These are phyloP conservation scores for Xenosphaeropsis pyriputrescens DNA, from an alignment of 2,329 filamentous ascomycete genomes.

Conservation along the genomic window DNA sequence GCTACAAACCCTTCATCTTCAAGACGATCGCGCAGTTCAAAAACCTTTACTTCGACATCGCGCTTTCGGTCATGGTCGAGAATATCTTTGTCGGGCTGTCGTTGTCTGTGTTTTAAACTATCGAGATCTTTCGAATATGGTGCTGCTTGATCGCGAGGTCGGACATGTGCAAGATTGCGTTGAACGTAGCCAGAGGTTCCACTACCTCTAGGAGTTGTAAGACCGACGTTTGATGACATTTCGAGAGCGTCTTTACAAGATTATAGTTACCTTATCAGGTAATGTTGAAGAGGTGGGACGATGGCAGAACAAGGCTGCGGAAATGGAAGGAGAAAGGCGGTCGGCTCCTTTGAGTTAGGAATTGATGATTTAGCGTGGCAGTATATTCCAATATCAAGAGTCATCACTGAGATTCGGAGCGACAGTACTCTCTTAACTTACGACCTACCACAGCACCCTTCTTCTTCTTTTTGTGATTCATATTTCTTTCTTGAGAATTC, in stretches of 20 bases:
- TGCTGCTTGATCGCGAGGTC: conserved; percentile 51
- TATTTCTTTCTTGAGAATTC: no score
- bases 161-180: conserved; percentile 81
- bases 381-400: no score
- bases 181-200: conserved; percentile 97
- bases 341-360: no score
- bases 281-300: no score
- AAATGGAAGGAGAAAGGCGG: no score
- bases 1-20: conserved; percentile 66
- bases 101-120: conserved; percentile 56
- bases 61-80: conserved; percentile 88
- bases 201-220: conserved; percentile 84
- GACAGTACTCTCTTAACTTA: no score
- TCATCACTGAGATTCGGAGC: no score
- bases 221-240: conserved; percentile 96
- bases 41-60: conserved; percentile 83
- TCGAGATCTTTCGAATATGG: conserved; percentile 61
- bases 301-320: no score
- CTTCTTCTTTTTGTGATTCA: no score
- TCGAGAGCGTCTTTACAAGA: background rate
- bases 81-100: conserved; percentile 82
- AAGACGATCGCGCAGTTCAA: conserved; percentile 78
- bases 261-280: no score
- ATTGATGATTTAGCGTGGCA: no score
- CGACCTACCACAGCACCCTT: no score